phyloP scores from a whole-genome alignment of 2,329 filamentous ascomycete genomes.

The Fusarium sterilihyphosum region DNA sequence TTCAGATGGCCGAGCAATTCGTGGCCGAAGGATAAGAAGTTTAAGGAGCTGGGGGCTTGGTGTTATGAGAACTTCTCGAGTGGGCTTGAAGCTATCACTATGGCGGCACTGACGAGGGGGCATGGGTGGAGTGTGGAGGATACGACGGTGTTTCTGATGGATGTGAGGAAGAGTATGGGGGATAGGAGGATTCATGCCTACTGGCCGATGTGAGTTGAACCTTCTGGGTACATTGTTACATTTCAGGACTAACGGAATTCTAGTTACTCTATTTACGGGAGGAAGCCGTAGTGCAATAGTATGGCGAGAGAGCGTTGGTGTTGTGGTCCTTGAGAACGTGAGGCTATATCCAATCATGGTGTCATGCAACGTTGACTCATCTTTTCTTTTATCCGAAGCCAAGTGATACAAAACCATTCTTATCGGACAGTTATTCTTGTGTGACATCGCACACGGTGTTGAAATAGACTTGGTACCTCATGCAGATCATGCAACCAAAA shows the following conservation, averaged over 20 bases:
- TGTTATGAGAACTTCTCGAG: not conserved
- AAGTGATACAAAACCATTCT: not conserved
- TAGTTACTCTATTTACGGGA: not conserved
- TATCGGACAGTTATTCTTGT: not conserved
- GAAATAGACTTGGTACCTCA: constrained; percentile 4
- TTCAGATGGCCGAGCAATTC: not conserved
- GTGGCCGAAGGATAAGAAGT: not conserved
- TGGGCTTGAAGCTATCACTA: not conserved
- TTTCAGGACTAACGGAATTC: not conserved
- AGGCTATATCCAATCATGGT: not conserved
- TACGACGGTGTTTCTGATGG: not conserved
- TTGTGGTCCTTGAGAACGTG: not conserved
- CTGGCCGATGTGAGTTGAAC: not conserved
- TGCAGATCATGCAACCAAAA: not conserved
- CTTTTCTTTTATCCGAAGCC: not conserved
- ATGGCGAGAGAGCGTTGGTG: not conserved
- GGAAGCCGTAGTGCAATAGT: not conserved
- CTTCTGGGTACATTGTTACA: accelerated
- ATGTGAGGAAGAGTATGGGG: not conserved
- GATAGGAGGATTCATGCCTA: not conserved
- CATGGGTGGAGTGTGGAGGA: not conserved
- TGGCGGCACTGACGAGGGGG: not conserved
- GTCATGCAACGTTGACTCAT: not conserved
- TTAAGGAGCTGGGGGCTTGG: not conserved
- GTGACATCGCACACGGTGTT: not conserved